Percentiles rank a stretch among this genome's conserved stretches.
These are phyloP conservation scores for Bullera alba DNA, from an alignment of 768 basidiomycete species.

Conservation along the genomic window DNA sequence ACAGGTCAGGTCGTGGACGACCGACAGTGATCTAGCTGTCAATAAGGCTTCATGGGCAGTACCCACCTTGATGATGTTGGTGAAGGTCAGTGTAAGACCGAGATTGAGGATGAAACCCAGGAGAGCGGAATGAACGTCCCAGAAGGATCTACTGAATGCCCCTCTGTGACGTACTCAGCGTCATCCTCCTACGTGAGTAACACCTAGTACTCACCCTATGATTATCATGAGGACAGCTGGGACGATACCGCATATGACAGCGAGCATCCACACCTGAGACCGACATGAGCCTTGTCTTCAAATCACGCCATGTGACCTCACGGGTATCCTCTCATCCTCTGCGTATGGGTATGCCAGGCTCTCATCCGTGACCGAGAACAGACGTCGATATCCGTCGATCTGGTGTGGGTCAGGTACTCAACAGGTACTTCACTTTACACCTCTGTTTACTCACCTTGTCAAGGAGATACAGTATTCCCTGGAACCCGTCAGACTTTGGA, in stretches of 20 bases:
- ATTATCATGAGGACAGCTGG: slow-evolving; percentile 37
- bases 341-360: slow-evolving; percentile 39
- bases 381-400: slow-evolving; percentile 30
- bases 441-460: slow-evolving; percentile 45
- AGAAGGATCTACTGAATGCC: slow-evolving; percentile 23
- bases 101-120: slow-evolving; percentile 36
- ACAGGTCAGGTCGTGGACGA: slow-evolving; percentile 42
- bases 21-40: slow-evolving; percentile 37
- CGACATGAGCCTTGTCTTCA: not conserved
- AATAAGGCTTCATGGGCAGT: not conserved
- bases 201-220: slow-evolving; percentile 22
- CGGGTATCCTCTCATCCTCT: slow-evolving; percentile 34
- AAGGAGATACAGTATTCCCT: slow-evolving; percentile 39
- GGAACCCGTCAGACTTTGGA: too few species aligned
- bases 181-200: not conserved
- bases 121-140: slow-evolving; percentile 37
- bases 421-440: not conserved
- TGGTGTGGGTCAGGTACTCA: not conserved
- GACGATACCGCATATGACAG: slow-evolving; percentile 34
- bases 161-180: slow-evolving; percentile 9
- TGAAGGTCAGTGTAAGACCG: slow-evolving; percentile 37
- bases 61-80: slow-evolving; percentile 42
- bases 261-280: slow-evolving; percentile 36
- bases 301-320: slow-evolving; percentile 3
- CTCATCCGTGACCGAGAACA: slow-evolving; percentile 37